These are phyloP conservation scores for Tubosaeta brunneosetosa DNA, from an alignment of 768 basidiomycete species.

Conservation along the genomic window DNA sequence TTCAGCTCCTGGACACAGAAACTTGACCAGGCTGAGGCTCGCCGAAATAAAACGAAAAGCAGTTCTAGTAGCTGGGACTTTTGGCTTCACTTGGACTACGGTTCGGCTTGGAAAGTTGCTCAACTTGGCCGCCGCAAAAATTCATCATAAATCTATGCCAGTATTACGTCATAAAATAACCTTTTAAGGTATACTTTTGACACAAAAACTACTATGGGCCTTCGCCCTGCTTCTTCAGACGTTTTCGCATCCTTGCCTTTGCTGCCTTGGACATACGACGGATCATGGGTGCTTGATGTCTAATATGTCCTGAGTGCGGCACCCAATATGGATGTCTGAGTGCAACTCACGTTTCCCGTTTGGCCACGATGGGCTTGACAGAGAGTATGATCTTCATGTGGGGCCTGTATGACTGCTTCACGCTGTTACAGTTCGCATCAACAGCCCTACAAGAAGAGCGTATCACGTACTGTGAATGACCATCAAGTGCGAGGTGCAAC, in stretches of 20 bases:
- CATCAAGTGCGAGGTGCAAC: constrained; percentile 42
- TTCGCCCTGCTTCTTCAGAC: constrained; percentile 30
- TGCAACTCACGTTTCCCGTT: constrained; percentile 34
- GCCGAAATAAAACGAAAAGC: constrained; percentile 12
- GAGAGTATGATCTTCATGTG: constrained; percentile 71
- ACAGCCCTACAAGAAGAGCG: not conserved
- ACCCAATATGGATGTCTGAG: not conserved
- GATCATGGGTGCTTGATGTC: constrained; percentile 51
- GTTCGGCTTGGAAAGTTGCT: constrained; percentile 2
- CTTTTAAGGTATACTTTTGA: constrained; percentile 7
- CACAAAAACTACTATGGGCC: constrained; percentile 12
- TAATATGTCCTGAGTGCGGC: constrained; percentile 27
- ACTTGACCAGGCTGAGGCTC: constrained; percentile 9
- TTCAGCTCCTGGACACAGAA: constrained; percentile 3
- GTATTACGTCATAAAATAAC: constrained; percentile 22
- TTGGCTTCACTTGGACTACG: constrained; percentile 1
- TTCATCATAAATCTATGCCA: constrained; percentile 8
- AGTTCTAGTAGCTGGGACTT: not conserved
- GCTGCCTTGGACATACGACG: constrained; percentile 58
- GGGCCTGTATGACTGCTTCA: constrained; percentile 52
- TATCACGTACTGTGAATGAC: constrained; percentile 54
- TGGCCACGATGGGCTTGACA: constrained; percentile 37
- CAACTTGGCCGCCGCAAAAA: constrained; percentile 5
- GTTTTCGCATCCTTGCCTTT: constrained; percentile 49
- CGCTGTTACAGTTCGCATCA: constrained; percentile 31